Base-by-base conservation (phyloP, 306 rosid species). In the Rubus idaeus region DNA sequence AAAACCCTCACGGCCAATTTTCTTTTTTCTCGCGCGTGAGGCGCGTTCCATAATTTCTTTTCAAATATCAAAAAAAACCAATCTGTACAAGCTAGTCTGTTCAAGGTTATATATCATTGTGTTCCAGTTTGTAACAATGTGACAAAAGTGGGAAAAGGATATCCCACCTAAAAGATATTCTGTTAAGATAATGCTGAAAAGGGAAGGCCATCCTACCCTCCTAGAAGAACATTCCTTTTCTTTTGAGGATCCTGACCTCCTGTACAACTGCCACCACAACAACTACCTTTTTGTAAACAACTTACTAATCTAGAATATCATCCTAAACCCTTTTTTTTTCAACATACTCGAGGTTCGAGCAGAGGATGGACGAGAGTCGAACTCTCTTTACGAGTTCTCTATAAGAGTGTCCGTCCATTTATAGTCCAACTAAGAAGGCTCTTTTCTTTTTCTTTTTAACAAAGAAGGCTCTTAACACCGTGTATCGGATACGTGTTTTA, bases 111-210 rank as follows among this genome's bases (percentile, higher is more conserved):
- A 2, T 4, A 53, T 74, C 63, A 44, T 46, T 35, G 20, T 50
- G 35, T 51, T 52, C 17, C 16, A n/a, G 5, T 42, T 63, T 2
- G 21, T 14, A n/a, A 72, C 70, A 66, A 71, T 41, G 65, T 77
- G 76, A 80, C 83, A 74, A 63, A 69, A 73, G 11, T 40, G 1
- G 6, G 56, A 76, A 77, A 71, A 66, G 71, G 67, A 75, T 75
- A 50, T 77, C 23, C 83, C 72, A 67, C 52, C 79, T 68, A 71
- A 82, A 57, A 81, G 55, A 21, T 40, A 70, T 40, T 60, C 37
- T 60, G 37, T 60, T 74, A 4, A 4, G 65, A 73, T 35, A 58
- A 51, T 50, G 49, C 62, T 20, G 5, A 57, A 45, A 78, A 80
- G n/a, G 14, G 9, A 21, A 11, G 37, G 56, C 40, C 45, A 39